Percentiles rank a stretch among this genome's conserved stretches.
Conservation (phyloP, 2,329 filamentous ascomycete species). For the Sphaerulina vaccinii region DNA sequence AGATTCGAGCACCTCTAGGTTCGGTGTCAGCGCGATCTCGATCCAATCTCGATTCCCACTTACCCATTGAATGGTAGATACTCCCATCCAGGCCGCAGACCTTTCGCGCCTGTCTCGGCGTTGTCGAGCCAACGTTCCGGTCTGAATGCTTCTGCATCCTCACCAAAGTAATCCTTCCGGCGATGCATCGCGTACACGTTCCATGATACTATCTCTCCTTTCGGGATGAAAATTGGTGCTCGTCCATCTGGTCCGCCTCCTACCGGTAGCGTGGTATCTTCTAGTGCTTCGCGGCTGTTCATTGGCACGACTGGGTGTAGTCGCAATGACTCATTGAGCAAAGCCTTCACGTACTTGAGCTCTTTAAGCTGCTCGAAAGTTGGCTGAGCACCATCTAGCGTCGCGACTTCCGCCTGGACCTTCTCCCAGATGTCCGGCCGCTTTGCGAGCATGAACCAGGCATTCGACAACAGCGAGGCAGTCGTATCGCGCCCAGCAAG, state of each 20-base stretch:
- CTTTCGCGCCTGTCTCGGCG: conserved; percentile 31
- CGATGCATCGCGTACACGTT: conserved; percentile 72
- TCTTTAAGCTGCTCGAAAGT: conserved; percentile 39
- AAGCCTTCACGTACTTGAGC: conserved; percentile 49
- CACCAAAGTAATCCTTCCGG: conserved; percentile 52
- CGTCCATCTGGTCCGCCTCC: conserved; percentile 56
- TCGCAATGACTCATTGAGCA: conserved; percentile 75
- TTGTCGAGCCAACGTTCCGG: conserved; percentile 42
- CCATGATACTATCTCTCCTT: conserved; percentile 66
- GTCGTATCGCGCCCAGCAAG: conserved; percentile 57
- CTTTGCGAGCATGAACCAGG: conserved; percentile 40
- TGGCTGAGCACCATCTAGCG: conserved; percentile 41
- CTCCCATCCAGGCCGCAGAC: conserved; percentile 37
- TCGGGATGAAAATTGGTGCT: conserved; percentile 63
- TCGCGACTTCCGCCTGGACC: conserved; percentile 34
- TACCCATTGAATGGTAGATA: conserved; percentile 32
- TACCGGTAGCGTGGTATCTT: conserved; percentile 70
- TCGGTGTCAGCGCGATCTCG: background rate
- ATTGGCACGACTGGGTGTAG: conserved; percentile 77
- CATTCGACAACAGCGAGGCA: conserved; percentile 50
- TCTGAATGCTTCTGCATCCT: conserved; percentile 44
- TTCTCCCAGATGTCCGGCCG: conserved; percentile 34
- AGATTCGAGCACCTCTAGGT: conserved; percentile 37
- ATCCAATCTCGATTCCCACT: background rate
- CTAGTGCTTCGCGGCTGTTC: conserved; percentile 71